Evolutionary conservation across 768 basidiomycete genomes (phyloP), one percentile per base, ranked within the genome.

Genomic region (Lenzites betulinus): DNA sequence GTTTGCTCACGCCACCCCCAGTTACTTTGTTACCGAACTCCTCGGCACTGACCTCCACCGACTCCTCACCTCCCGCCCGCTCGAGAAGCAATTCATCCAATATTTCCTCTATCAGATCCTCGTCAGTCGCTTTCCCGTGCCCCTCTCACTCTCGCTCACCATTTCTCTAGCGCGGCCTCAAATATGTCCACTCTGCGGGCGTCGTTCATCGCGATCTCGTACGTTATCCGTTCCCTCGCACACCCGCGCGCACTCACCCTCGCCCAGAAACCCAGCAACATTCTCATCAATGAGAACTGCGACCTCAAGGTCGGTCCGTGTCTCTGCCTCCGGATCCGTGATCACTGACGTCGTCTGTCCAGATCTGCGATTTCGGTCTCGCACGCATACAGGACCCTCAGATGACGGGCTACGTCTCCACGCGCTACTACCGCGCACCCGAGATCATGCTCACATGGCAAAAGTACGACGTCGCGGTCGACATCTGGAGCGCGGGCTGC

Each of bases 391-490:
- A 98, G 76, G 97, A 99, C 73, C 96, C 96, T 5, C 97, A 99
- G 74, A 99, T 99, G 97, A 99, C 97, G 1, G 97, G 97, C 63
- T 99, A 98, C 72, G 97, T 98, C 62, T 98, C 97, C 58, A 99
- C 97, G 52, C 83, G 97, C 66, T 99, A 99, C 78, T 99, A 99
- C 74, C 90, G 97, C 52, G 97, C 97, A 7, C 97, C 97, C 6
- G 97, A 99, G 77, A 99, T 99, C 78, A 99, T 99, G 97, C 83
- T 99, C 72, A 99, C 97, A 39, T 99, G 97, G 97, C 97, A 99
- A 76, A 98, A 98, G 79, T 99, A 99, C 78, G 96, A 98, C 74
- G 95, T 98, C 58, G 97, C 96, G 51, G 97, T 99, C 63, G 97
- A 99, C 73, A 96, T 98, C 72, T 98, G 97, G 97, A 95, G 93